A percentile compares a stretch with the other conserved stretches of the same genome.
Conservation (phyloP, 305 asterid species). For the Fraxinus velutina region DNA sequence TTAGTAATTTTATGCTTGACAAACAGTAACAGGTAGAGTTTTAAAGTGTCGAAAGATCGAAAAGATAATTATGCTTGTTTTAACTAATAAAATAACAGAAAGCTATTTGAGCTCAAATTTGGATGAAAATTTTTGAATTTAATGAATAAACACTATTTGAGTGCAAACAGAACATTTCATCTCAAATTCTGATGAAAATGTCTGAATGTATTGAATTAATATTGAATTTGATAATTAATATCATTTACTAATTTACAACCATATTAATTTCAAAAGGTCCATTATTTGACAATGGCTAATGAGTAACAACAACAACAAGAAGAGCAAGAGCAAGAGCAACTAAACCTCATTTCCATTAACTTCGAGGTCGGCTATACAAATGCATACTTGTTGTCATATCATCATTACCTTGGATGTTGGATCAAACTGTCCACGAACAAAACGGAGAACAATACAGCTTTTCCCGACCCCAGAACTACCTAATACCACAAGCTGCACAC, state of each 20-base stretch:
- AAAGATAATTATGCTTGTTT: neutral
- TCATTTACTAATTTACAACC: neutral
- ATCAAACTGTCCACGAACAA: constrained; percentile 99
- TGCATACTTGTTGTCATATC: neutral
- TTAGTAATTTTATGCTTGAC: neutral
- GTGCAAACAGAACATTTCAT: neutral
- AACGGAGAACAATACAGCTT: constrained; percentile 97
- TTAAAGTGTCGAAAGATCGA: neutral
- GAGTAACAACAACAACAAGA: neutral
- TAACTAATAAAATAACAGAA: neutral
- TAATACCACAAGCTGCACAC: constrained; percentile 79
- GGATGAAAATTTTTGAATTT: neutral
- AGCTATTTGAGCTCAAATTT: neutral
- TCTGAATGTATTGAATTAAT: neutral
- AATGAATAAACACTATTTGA: neutral
- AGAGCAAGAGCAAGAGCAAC: neutral
- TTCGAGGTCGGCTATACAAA: neutral
- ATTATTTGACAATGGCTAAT: neutral
- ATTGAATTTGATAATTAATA: neutral
- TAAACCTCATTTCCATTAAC: neutral
- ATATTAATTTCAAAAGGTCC: neutral
- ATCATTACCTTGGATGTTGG: constrained; percentile 87
- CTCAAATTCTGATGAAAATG: neutral
- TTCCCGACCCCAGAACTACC: constrained; percentile 99
- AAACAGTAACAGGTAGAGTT: neutral